Evolutionary conservation across 768 basidiomycete genomes (phyloP).

Genomic region (Psilocybe cyanescens): DNA sequence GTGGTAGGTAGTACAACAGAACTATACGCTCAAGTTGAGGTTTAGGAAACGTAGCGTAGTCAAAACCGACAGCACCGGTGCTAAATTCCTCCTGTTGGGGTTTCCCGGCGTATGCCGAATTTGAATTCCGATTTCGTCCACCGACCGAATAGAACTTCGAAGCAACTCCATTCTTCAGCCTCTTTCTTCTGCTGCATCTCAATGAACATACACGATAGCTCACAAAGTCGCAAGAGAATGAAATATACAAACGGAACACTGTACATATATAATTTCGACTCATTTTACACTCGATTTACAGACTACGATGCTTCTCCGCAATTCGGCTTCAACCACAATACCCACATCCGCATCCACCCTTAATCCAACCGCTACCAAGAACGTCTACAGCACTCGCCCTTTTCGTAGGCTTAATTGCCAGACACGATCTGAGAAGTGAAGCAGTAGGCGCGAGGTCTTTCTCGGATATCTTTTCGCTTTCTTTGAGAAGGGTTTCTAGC

Average conservation of each 20-base stretch:
- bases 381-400: slow-evolving; percentile 8
- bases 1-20: slow-evolving; percentile 6
- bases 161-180: not conserved
- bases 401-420: slow-evolving; percentile 7
- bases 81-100: slow-evolving; percentile 1
- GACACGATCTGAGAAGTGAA: slow-evolving; percentile 13
- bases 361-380: slow-evolving; percentile 12
- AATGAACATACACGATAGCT: no score
- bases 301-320: not conserved
- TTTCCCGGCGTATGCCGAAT: slow-evolving; percentile 14
- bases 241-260: not conserved
- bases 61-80: slow-evolving; percentile 10
- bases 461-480: slow-evolving; percentile 8
- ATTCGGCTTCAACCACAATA: slow-evolving; percentile 5
- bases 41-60: slow-evolving; percentile 23
- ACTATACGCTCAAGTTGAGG: slow-evolving; percentile 16
- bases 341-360: slow-evolving; percentile 10
- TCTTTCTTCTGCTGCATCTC: not conserved
- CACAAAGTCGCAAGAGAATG: not conserved
- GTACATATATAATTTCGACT: not conserved
- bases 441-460: slow-evolving; percentile 8
- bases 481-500: slow-evolving; percentile 14
- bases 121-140: slow-evolving; percentile 16
- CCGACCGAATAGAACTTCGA: not conserved
- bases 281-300: no score